Conservation (phyloP, 1,284 basidiomycete genomes). For the Rhodotorula sp. region DNA sequence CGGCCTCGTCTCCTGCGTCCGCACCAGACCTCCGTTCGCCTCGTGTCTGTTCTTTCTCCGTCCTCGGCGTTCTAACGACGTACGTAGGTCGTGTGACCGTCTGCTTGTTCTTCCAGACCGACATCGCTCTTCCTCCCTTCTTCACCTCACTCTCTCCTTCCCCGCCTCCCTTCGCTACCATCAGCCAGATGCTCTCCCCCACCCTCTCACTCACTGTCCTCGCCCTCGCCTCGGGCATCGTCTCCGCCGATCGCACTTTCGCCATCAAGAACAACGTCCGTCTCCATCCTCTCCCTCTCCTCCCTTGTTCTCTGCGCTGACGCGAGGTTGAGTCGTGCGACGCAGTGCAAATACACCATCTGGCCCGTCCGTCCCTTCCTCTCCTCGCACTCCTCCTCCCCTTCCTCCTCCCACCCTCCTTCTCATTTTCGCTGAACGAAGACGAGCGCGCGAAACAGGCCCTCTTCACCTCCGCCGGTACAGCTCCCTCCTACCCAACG, state of each 20-base stretch:
- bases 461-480: conserved; percentile 20
- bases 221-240: neutral
- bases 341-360: too few relatives aligned
- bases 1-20: too few relatives aligned
- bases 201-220: neutral
- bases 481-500: conserved; percentile 18
- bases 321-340: too few relatives aligned
- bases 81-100: neutral
- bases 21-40: too few relatives aligned
- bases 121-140: neutral
- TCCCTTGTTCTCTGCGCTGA: neutral
- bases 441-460: neutral
- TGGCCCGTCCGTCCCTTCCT: too few relatives aligned
- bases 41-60: too few relatives aligned
- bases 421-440: too few relatives aligned
- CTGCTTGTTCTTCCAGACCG: neutral
- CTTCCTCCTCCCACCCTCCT: neutral
- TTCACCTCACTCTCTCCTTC: neutral
- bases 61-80: too few relatives aligned
- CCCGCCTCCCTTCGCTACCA: neutral
- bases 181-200: neutral
- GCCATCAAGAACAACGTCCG: conserved; percentile 12
- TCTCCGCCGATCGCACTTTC: conserved; percentile 1
- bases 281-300: neutral
- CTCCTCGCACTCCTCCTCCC: neutral